These are phyloP conservation scores for Starmerella cellae DNA, from an alignment of 805 yeast genomes.

Conservation along the genomic window DNA sequence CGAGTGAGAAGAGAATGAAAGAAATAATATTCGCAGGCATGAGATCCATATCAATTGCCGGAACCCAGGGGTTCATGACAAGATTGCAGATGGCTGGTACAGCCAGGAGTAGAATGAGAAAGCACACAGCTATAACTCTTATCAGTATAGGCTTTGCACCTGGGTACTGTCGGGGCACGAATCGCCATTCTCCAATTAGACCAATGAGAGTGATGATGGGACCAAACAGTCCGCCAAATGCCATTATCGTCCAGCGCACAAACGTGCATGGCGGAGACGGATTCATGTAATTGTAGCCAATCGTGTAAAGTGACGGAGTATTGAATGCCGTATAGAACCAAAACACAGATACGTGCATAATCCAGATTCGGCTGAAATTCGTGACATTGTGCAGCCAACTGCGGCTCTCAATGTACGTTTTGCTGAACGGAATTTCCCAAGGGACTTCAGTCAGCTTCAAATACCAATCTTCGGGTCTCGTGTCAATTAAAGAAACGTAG, in stretches of 20 bases:
- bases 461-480: conserved; percentile 46
- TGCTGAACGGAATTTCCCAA: conserved; percentile 58
- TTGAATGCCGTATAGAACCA: conserved; percentile 68
- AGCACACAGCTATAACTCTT: conserved; percentile 35
- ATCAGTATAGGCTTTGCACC: conserved; percentile 50
- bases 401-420: conserved; percentile 63
- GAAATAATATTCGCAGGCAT: conserved; percentile 31
- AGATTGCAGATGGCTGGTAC: conserved; percentile 17
- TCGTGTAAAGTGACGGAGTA: conserved; percentile 54
- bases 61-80: conserved; percentile 14
- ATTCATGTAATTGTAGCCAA: conserved; percentile 36
- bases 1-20: conserved; percentile 42
- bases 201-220: conserved; percentile 45
- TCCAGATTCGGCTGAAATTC: conserved; percentile 70
- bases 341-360: conserved; percentile 56
- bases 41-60: not conserved
- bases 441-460: conserved; percentile 38
- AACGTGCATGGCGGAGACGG: conserved; percentile 41
- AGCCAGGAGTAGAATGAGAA: conserved; percentile 30
- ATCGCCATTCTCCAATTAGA: conserved; percentile 41
- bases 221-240: conserved; percentile 56
- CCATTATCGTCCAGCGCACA: conserved; percentile 42
- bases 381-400: conserved; percentile 63
- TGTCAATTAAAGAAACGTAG: conserved; percentile 1
- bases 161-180: conserved; percentile 61